Conservation (phyloP, 129 eudicot species). For the Escallonia rubra region DNA sequence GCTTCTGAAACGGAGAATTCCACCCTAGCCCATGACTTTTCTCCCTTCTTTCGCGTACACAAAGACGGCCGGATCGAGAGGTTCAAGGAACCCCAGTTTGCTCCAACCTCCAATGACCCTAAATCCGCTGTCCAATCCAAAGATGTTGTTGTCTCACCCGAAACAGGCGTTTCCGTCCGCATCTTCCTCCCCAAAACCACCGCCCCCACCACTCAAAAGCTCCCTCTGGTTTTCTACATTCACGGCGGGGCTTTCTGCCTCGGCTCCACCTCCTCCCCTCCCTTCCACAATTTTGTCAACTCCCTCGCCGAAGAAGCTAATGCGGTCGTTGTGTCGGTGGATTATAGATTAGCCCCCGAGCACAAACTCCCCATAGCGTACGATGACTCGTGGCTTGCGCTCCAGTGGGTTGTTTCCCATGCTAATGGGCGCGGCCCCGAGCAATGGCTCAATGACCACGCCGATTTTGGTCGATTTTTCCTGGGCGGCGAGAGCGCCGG, state of each 20-base stretch:
- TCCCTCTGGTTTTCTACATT: constrained; percentile 39
- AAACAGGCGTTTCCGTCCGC: constrained; percentile 28
- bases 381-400: constrained; percentile 40
- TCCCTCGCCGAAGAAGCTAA: constrained; percentile 29
- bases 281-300: constrained; percentile 22
- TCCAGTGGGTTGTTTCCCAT: constrained; percentile 46
- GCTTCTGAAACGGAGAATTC: neutral
- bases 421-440: constrained; percentile 28
- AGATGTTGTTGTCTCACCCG: constrained; percentile 42
- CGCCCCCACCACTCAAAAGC: constrained; percentile 8
- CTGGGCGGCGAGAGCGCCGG: constrained; percentile 49
- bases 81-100: constrained; percentile 15
- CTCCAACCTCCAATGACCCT: constrained; percentile 38
- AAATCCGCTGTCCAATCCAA: constrained; percentile 45
- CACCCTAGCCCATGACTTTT: constrained; percentile 25
- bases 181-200: constrained; percentile 33
- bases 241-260: constrained; percentile 61
- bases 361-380: constrained; percentile 42
- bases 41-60: constrained; percentile 37
- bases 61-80: constrained; percentile 38
- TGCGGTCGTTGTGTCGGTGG: constrained; percentile 25
- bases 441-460: constrained; percentile 37
- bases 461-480: constrained; percentile 31
- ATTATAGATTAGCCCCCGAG: constrained; percentile 54
- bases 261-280: constrained; percentile 28